Evolutionary conservation across 2,329 filamentous ascomycete genomes (phyloP).

Genomic region (Venturia aucupariae): DNA sequence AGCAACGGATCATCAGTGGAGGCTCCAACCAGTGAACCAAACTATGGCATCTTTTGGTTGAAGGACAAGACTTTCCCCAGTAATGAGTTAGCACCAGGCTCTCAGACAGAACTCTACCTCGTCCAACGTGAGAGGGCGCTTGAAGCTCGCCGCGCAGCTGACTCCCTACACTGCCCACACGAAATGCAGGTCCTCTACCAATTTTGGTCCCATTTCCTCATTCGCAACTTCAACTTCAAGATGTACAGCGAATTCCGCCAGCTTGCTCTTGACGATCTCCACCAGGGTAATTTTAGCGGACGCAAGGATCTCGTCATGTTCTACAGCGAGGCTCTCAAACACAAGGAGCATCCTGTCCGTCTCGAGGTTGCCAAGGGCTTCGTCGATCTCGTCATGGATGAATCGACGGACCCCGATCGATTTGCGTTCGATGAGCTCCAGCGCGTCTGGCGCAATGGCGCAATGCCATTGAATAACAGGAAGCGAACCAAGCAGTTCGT

Average conservation of each 20-base stretch:
- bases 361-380: constrained; percentile 47
- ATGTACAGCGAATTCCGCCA: constrained; percentile 69
- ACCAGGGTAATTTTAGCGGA: constrained; percentile 43
- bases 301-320: constrained; percentile 56
- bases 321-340: constrained; percentile 50
- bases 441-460: constrained; percentile 45
- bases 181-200: constrained; percentile 61
- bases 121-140: constrained; percentile 41
- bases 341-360: constrained; percentile 37
- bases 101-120: constrained; percentile 40
- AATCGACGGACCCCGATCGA: constrained; percentile 32
- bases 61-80: constrained; percentile 39
- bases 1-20: constrained; percentile 9
- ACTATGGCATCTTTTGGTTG: constrained; percentile 37
- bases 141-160: constrained; percentile 35
- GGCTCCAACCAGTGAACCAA: not conserved
- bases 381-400: constrained; percentile 43
- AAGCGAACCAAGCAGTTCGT: constrained; percentile 47
- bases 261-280: constrained; percentile 56
- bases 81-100: constrained; percentile 34
- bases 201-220: constrained; percentile 66
- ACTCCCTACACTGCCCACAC: constrained; percentile 38
- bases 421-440: constrained; percentile 44
- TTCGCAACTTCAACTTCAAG: constrained; percentile 61
- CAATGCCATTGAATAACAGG: constrained; percentile 46